phyloP scores from a whole-genome alignment of 768 basidiomycete genomes.

The Lactarius sanguifluus region DNA sequence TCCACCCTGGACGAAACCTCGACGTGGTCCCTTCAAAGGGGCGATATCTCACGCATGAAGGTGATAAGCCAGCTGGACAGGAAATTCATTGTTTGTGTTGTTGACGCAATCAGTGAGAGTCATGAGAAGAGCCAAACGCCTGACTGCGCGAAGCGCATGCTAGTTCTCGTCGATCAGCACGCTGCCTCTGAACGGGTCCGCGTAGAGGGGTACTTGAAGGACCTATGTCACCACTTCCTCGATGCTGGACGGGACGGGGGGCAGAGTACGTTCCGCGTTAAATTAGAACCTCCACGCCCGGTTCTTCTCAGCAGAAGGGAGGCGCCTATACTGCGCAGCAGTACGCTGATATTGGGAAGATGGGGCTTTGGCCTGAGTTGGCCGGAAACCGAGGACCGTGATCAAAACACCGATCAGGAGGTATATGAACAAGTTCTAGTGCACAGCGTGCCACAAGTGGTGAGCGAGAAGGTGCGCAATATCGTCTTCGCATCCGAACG shows the following conservation, averaged over 20 bases:
- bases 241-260: conserved; percentile 31
- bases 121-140: conserved; percentile 27
- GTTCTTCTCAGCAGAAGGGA: conserved; percentile 70
- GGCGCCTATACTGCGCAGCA: conserved; percentile 45
- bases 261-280: conserved; percentile 40
- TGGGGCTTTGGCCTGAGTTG: conserved; percentile 69
- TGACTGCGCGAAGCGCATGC: conserved; percentile 32
- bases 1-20: conserved; percentile 7
- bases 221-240: conserved; percentile 71
- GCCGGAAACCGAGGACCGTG: conserved; percentile 32
- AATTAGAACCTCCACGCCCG: conserved; percentile 54
- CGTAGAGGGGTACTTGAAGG: conserved; percentile 78
- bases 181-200: conserved; percentile 96
- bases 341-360: conserved; percentile 51
- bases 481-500: conserved; percentile 1
- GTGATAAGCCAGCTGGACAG: conserved; percentile 84
- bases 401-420: conserved; percentile 33
- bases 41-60: conserved; percentile 54
- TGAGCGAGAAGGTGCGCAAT: conserved; percentile 60
- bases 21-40: conserved; percentile 42
- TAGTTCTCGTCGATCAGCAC: conserved; percentile 93
- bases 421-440: conserved; percentile 69
- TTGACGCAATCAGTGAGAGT: conserved; percentile 37
- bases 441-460: conserved; percentile 61
- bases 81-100: conserved; percentile 84